Conservation (phyloP, 331 rosid species). For the Arachis monticola region DNA sequence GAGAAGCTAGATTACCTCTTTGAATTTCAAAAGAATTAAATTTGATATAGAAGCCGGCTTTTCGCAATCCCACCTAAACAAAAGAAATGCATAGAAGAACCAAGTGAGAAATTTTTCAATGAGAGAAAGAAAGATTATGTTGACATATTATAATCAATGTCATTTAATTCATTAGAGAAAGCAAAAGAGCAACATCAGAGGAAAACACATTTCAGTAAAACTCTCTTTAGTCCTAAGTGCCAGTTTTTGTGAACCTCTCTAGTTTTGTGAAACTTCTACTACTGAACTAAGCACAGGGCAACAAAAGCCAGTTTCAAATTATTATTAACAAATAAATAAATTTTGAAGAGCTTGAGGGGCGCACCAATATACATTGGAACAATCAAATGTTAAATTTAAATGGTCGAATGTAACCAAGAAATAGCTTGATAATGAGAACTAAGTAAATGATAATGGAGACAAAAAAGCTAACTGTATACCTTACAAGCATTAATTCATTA, state of each 20-base stretch:
- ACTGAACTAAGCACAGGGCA: no score
- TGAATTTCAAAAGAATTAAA: conserved; percentile 81
- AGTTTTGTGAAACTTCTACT: conserved; percentile 15
- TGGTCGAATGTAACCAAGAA: not conserved
- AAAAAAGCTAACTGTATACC: conserved; percentile 53
- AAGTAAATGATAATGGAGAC: conserved; percentile 1
- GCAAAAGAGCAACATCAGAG: not conserved
- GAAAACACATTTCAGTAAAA: not conserved
- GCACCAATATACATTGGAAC: no score
- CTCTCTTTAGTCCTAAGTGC: not conserved
- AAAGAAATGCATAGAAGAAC: conserved; percentile 6
- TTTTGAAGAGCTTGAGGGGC: no score
- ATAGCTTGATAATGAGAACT: conserved; percentile 30
- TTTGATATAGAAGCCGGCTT: conserved; percentile 83
- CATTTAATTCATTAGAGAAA: conserved; percentile 10
- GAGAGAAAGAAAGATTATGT: conserved; percentile 2
- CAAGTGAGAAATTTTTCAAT: conserved; percentile 25
- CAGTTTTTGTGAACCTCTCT: not conserved
- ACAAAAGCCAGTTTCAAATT: no score
- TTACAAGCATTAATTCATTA: conserved; percentile 92
- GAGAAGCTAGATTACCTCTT: conserved; percentile 60
- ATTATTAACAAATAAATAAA: no score
- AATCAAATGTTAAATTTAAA: no score
- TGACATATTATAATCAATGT: not conserved
- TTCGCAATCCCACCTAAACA: conserved; percentile 76